phyloP scores from a whole-genome alignment of 371 early-diverging fungal genomes.

The Syncephalastrum sp. region DNA sequence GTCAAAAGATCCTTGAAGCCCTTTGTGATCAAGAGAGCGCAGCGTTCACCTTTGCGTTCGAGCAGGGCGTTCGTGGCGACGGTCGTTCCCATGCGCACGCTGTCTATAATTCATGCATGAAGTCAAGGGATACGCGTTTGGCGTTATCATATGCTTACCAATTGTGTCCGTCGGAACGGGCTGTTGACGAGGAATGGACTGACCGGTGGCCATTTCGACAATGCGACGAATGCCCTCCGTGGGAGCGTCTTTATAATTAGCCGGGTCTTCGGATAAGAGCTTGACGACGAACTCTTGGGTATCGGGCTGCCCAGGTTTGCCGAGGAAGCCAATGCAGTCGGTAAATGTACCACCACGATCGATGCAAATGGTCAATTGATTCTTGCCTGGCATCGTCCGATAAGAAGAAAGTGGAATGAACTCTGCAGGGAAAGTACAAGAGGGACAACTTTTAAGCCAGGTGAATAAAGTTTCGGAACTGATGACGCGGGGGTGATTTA shows the following conservation, averaged over 20 bases:
- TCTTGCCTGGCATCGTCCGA: neutral
- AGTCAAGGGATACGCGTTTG: neutral
- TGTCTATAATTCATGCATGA: constrained; percentile 40
- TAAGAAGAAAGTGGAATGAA: too few species aligned
- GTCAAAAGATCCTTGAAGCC: constrained; percentile 80
- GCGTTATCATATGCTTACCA: constrained; percentile 40
- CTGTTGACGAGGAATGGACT: constrained; percentile 62
- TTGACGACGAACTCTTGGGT: constrained; percentile 69
- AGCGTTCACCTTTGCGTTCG: constrained; percentile 87
- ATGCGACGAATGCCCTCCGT: constrained; percentile 93
- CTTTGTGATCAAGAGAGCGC: constrained; percentile 86
- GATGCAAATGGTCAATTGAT: constrained; percentile 66
- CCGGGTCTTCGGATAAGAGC: constrained; percentile 88
- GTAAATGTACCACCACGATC: constrained; percentile 92
- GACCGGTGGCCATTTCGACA: constrained; percentile 80
- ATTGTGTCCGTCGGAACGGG: constrained; percentile 76
- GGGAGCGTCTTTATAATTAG: constrained; percentile 92
- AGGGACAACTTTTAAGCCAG: too few species aligned
- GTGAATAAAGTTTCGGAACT: too few species aligned
- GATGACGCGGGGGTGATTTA: too few species aligned
- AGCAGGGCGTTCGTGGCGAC: constrained; percentile 96
- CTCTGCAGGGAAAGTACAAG: too few species aligned
- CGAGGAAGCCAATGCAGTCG: constrained; percentile 74
- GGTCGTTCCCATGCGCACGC: constrained; percentile 95
- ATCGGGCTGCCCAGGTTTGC: constrained; percentile 53